These are phyloP conservation scores for Ceratobasidium sp. DNA, from an alignment of 1,284 basidiomycete species.

Conservation along the genomic window DNA sequence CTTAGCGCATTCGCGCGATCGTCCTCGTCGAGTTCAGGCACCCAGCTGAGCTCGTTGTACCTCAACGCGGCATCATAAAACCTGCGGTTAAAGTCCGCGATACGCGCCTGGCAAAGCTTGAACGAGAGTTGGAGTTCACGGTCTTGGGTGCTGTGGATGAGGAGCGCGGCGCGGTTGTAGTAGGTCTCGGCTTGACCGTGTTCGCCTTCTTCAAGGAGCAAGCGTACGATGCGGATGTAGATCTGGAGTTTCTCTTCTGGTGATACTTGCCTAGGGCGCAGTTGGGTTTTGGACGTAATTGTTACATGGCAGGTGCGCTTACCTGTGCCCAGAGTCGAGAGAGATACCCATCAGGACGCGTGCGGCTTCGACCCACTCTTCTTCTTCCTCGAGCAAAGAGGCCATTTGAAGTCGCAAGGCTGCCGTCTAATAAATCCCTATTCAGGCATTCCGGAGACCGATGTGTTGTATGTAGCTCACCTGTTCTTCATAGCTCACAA, in stretches of 20 bases:
- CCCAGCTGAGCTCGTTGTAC: constrained; percentile 94
- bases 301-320: constrained; percentile 50
- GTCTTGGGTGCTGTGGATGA: constrained; percentile 83
- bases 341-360: constrained; percentile 91
- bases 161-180: constrained; percentile 93
- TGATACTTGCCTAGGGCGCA: constrained; percentile 68
- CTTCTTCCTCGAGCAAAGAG: constrained; percentile 87
- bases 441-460: constrained; percentile 8
- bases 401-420: constrained; percentile 88
- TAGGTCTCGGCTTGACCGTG: constrained; percentile 95
- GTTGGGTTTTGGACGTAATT: constrained; percentile 22
- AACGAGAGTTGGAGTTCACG: constrained; percentile 83
- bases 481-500: constrained; percentile 95
- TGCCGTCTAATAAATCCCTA: constrained; percentile 71
- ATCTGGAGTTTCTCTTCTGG: constrained; percentile 91
- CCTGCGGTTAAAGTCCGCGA: constrained; percentile 90
- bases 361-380: constrained; percentile 94
- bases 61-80: constrained; percentile 95
- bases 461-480: constrained; percentile 62
- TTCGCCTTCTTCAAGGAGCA: constrained; percentile 96
- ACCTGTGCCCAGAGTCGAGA: constrained; percentile 92
- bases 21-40: constrained; percentile 88
- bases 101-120: constrained; percentile 91
- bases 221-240: constrained; percentile 93
- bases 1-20: constrained; percentile 90